A percentile compares a stretch with the other conserved stretches of the same genome.
Evolutionary conservation across 2,329 filamentous ascomycete species (phyloP).

Genomic region (Neonectria neomacrospora): DNA sequence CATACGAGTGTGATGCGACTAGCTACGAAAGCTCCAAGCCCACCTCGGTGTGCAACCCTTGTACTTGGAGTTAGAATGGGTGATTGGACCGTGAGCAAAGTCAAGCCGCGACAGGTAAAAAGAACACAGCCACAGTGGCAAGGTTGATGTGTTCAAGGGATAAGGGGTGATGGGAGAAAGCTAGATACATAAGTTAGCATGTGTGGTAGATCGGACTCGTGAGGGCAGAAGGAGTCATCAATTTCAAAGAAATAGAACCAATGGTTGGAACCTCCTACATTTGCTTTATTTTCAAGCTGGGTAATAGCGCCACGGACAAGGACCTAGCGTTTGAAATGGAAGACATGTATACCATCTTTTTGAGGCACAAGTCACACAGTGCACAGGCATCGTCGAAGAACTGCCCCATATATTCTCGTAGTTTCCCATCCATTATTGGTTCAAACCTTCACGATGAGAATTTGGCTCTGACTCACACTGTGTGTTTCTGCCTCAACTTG

Average conservation of each 20-base stretch:
- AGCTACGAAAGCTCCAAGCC: not conserved
- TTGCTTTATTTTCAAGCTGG: not conserved
- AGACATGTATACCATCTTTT: no score
- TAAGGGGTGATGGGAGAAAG: not conserved
- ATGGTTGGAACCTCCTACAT: no score
- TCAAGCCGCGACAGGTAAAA: not conserved
- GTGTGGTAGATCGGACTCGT: not conserved
- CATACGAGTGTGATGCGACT: not conserved
- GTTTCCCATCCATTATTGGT: not conserved
- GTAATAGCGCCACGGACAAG: no score
- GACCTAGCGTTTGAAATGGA: no score
- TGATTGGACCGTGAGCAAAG: not conserved
- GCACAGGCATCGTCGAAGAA: not conserved
- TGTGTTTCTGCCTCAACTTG: not conserved
- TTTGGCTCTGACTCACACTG: slow-evolving; percentile 11
- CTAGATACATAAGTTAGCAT: not conserved
- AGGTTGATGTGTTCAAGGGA: not conserved
- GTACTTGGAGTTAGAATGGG: not conserved
- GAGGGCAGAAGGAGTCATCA: no score
- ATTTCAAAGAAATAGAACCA: no score
- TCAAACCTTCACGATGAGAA: not conserved
- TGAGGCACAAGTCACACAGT: not conserved
- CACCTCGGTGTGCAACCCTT: not conserved
- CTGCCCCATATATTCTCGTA: not conserved
- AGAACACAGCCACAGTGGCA: slow-evolving; percentile 1